Evolutionary conservation across 257 asterid species (phyloP).

Genomic region (Scutellaria barbata): DNA sequence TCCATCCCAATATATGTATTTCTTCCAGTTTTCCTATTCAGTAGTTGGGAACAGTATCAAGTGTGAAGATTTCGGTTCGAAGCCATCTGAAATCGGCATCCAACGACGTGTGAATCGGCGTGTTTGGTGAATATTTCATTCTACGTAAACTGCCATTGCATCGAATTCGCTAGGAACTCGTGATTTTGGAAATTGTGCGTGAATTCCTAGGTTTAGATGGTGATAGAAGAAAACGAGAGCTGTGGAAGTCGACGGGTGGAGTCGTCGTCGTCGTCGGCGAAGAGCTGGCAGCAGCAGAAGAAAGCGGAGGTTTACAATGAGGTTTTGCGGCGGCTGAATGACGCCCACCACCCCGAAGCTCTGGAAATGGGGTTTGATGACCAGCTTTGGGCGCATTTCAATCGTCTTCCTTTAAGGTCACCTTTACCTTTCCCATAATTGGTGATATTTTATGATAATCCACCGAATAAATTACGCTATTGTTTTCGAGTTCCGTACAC

Average conservation of each 20-base stretch:
- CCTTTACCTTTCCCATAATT: constrained; percentile 23
- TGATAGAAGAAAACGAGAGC: constrained; percentile 68
- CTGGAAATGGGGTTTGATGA: constrained; percentile 72
- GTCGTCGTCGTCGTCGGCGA: constrained; percentile 45
- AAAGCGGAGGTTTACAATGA: constrained; percentile 83
- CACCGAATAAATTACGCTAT: background rate
- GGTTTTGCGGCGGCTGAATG: constrained; percentile 86
- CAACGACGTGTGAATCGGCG: constrained; percentile 28
- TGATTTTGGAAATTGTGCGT: constrained; percentile 28
- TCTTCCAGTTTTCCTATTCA: background rate
- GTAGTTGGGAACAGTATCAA: background rate
- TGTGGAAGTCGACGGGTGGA: constrained; percentile 63
- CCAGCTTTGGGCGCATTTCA: constrained; percentile 90
- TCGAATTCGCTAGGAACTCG: constrained; percentile 27
- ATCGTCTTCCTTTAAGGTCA: constrained; percentile 92
- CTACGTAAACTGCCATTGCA: constrained; percentile 24
- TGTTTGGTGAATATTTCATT: constrained; percentile 17
- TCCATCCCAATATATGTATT: background rate
- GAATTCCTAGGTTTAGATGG: constrained; percentile 44
- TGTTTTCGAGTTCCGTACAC: background rate
- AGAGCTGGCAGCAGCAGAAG: constrained; percentile 51
- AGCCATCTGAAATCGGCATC: constrained; percentile 34
- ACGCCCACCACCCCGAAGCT: constrained; percentile 64
- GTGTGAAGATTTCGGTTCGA: background rate
- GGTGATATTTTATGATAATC: background rate